A percentile compares a stretch with the other conserved stretches of the same genome.
Evolutionary conservation across 2,329 filamentous ascomycete species (phyloP).

Genomic region (Fusarium haematococcum): DNA sequence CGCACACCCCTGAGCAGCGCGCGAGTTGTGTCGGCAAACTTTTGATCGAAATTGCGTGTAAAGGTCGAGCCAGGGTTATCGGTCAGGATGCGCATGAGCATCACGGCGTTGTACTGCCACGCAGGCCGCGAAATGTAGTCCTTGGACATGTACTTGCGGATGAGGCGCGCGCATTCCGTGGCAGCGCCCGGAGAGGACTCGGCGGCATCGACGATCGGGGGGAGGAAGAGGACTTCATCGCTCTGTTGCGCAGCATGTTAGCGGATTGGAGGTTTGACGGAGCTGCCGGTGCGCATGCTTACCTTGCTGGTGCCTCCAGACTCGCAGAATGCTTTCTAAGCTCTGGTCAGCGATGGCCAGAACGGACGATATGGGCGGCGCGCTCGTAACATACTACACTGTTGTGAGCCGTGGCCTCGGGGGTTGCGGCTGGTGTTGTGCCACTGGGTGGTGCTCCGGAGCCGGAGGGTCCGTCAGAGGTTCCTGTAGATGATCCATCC

Average conservation of each 20-base stretch:
- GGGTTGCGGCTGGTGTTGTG: conserved; percentile 64
- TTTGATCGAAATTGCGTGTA: conserved; percentile 88
- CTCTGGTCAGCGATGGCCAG: conserved; percentile 36
- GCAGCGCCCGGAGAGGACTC: conserved; percentile 92
- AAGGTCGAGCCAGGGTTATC: conserved; percentile 94
- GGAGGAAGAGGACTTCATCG: conserved; percentile 92
- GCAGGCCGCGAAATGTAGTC: conserved; percentile 75
- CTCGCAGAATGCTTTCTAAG: conserved; percentile 84
- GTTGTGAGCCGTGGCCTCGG: conserved; percentile 73
- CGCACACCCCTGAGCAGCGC: conserved; percentile 77
- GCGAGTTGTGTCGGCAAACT: conserved; percentile 82
- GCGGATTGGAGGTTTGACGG: not conserved
- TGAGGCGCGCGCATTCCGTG: conserved; percentile 80
- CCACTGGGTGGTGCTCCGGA: conserved; percentile 43
- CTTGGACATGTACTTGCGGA: conserved; percentile 84
- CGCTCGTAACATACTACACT: conserved; percentile 69
- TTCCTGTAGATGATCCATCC: conserved; percentile 20
- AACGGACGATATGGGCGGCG: conserved; percentile 6
- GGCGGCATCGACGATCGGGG: conserved; percentile 92
- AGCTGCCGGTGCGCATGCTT: conserved; percentile 40
- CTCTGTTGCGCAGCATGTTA: conserved; percentile 61
- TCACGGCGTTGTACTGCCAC: conserved; percentile 94
- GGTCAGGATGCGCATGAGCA: conserved; percentile 90
- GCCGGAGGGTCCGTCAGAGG: conserved; percentile 36
- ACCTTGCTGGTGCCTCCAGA: conserved; percentile 71